These are phyloP conservation scores for Ricinus communis DNA, from an alignment of 345 rosid genomes.

Conservation along the genomic window DNA sequence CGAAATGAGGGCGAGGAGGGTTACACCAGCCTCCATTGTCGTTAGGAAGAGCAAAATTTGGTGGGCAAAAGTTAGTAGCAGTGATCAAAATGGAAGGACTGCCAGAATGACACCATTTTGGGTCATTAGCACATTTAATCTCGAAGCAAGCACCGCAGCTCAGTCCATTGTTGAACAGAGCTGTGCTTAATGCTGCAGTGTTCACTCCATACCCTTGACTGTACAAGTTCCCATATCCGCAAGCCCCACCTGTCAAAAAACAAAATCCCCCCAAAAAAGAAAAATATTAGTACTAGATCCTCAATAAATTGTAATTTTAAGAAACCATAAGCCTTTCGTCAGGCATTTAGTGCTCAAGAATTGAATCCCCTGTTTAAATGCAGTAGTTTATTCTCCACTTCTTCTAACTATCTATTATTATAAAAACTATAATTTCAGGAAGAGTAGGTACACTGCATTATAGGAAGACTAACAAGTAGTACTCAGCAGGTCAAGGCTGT, in stretches of 20 bases:
- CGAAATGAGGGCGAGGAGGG: constrained; percentile 71
- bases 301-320: no score
- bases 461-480: no score
- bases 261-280: no score
- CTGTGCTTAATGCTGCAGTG: constrained; percentile 71
- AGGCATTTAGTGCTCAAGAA: no score
- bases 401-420: no score
- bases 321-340: no score
- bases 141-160: constrained; percentile 71
- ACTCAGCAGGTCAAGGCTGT: no score
- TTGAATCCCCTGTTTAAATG: no score
- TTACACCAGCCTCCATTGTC: constrained; percentile 87
- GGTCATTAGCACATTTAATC: constrained; percentile 55
- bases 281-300: neutral
- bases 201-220: constrained; percentile 65
- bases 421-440: no score
- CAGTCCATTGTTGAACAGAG: constrained; percentile 59
- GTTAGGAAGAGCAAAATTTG: constrained; percentile 54
- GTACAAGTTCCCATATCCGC: constrained; percentile 71
- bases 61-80: constrained; percentile 83
- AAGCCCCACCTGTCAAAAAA: constrained; percentile 61
- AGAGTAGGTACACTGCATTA: no score
- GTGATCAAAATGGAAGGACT: constrained; percentile 58
- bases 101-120: constrained; percentile 64
- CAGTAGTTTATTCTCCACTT: no score